phyloP scores from a whole-genome alignment of 1,139 yeast species.

The Saccharomyces pastorianus region DNA sequence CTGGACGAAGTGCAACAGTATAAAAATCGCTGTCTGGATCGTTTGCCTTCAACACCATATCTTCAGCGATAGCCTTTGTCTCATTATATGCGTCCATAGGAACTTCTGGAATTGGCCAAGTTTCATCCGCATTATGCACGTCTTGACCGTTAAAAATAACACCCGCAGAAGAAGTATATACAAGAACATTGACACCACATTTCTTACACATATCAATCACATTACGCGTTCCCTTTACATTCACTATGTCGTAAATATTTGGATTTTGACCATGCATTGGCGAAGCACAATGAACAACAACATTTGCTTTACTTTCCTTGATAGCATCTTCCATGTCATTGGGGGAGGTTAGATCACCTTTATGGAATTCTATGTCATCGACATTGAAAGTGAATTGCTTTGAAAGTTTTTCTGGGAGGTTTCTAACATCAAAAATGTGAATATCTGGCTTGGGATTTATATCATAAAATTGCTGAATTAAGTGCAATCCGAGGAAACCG shows the following conservation, averaged over 20 bases:
- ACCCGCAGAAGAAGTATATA: slow-evolving; percentile 95
- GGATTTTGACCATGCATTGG: slow-evolving; percentile 86
- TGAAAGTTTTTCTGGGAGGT: slow-evolving; percentile 64
- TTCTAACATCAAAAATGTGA: slow-evolving; percentile 86
- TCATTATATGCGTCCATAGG: slow-evolving; percentile 97
- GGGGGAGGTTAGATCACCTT: slow-evolving; percentile 78
- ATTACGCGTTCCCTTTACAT: slow-evolving; percentile 80
- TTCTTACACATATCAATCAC: slow-evolving; percentile 58
- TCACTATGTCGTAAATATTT: slow-evolving; percentile 77
- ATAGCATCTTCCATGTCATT: slow-evolving; percentile 64
- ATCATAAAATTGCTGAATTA: slow-evolving; percentile 74
- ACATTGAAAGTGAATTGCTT: slow-evolving; percentile 68
- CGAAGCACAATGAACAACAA: slow-evolving; percentile 91
- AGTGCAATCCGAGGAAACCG: slow-evolving; percentile 88
- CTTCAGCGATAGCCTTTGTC: slow-evolving; percentile 90
- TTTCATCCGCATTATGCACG: slow-evolving; percentile 82
- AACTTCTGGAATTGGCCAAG: slow-evolving; percentile 82
- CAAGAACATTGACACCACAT: slow-evolving; percentile 54
- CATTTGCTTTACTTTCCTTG: slow-evolving; percentile 50
- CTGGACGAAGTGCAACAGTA: slow-evolving; percentile 89
- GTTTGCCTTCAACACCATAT: slow-evolving; percentile 66
- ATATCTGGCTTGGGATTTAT: slow-evolving; percentile 62
- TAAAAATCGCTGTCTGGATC: slow-evolving; percentile 43
- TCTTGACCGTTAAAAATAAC: slow-evolving; percentile 93
- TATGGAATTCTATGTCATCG: slow-evolving; percentile 47